phyloP scores from a whole-genome alignment of 345 rosid genomes.

The Salix exigua region DNA sequence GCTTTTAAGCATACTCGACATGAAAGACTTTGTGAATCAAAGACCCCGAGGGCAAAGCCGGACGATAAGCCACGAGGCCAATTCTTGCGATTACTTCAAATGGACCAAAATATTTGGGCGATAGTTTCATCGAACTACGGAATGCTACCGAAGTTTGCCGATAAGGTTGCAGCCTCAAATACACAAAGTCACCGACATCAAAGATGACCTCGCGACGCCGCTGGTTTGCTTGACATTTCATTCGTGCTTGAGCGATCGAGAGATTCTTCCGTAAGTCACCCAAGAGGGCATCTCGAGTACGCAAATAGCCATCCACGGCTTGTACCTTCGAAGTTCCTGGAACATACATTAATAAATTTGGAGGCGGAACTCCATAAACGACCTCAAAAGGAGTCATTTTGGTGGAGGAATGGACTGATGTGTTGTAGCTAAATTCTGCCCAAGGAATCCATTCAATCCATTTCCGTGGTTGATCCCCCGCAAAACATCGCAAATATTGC shows the following conservation, averaged over 20 bases:
- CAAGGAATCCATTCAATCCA: background rate
- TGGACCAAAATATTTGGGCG: no score
- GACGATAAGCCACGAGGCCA: background rate
- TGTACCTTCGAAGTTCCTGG: background rate
- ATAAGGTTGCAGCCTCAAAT: background rate
- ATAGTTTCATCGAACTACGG: no score
- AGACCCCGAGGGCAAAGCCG: background rate
- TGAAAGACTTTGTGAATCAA: background rate
- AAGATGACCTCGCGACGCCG: background rate
- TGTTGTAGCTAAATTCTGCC: background rate
- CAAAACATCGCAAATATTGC: background rate
- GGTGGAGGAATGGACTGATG: background rate
- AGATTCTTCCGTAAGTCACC: background rate
- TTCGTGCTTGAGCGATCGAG: rapidly evolving
- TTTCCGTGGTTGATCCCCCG: background rate
- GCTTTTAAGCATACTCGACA: background rate
- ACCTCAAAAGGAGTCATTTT: background rate
- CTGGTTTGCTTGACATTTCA: background rate
- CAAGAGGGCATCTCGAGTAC: background rate
- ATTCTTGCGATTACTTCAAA: rapidly evolving
- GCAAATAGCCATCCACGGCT: background rate
- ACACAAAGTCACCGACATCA: background rate
- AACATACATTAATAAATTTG: background rate
- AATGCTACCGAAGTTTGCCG: background rate
- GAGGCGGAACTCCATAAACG: background rate